phyloP scores from a whole-genome alignment of 768 basidiomycete genomes.

The Scleroderma citrinum region DNA sequence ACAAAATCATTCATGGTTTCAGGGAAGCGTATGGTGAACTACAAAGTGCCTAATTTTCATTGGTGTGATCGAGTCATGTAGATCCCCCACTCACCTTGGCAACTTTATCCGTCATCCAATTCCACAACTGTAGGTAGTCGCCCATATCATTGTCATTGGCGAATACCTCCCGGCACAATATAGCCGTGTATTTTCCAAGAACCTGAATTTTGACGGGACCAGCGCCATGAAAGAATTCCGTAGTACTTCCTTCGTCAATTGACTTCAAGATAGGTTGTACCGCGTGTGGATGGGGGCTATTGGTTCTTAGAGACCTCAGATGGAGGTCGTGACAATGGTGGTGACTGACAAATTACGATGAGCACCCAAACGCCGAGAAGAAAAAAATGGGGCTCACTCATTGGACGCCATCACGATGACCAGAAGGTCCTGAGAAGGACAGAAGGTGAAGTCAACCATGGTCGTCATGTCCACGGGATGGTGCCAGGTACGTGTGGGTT shows the following conservation, averaged over 20 bases:
- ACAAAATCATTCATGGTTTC: slow-evolving; percentile 50
- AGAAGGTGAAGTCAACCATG: slow-evolving; percentile 54
- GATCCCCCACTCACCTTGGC: slow-evolving; percentile 28
- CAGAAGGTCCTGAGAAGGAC: slow-evolving; percentile 48
- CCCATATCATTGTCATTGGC: slow-evolving; percentile 25
- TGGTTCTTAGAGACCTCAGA: slow-evolving; percentile 44
- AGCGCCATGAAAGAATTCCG: neutral
- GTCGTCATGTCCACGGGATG: slow-evolving; percentile 37
- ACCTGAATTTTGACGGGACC: slow-evolving; percentile 42
- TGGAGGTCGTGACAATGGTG: slow-evolving; percentile 44
- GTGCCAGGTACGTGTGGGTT: slow-evolving; percentile 35
- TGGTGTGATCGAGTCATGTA: neutral
- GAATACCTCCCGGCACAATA: slow-evolving; percentile 39
- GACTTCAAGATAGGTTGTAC: slow-evolving; percentile 27
- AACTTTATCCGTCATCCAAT: slow-evolving; percentile 37
- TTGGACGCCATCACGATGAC: slow-evolving; percentile 42
- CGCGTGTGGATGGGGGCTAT: slow-evolving; percentile 45
- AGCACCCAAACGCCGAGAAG: neutral
- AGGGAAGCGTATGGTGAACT: slow-evolving; percentile 38
- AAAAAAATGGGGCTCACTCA: slow-evolving; percentile 30
- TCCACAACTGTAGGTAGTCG: slow-evolving; percentile 47
- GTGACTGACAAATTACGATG: slow-evolving; percentile 25
- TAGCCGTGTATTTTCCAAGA: slow-evolving; percentile 40
- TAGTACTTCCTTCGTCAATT: neutral
- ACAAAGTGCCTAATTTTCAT: neutral